Percentiles rank a stretch among this genome's conserved stretches.
Conservation (phyloP, 441 rosid species). For the Gossypium trilobum region DNA sequence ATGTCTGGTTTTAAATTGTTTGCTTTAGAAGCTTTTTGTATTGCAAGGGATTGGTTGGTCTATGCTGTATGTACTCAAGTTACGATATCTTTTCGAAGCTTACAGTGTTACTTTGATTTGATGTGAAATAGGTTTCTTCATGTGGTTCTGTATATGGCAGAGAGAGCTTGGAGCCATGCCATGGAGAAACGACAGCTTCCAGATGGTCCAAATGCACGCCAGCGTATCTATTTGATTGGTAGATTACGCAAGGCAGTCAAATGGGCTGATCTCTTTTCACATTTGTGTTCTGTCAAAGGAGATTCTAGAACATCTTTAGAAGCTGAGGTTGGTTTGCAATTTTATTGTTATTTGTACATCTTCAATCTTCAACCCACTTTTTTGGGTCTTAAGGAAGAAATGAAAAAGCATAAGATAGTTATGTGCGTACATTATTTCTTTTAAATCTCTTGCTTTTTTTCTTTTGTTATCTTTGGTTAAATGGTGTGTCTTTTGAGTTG, state of each 20-base stretch:
- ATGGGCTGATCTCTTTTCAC: slow-evolving; percentile 79
- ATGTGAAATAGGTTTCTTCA: slow-evolving; percentile 65
- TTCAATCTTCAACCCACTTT: not conserved
- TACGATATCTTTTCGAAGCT: not conserved
- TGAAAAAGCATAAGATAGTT: not conserved
- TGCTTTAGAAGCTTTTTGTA: not conserved
- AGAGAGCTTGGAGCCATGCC: slow-evolving; percentile 99
- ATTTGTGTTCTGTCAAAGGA: slow-evolving; percentile 67
- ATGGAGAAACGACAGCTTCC: slow-evolving; percentile 97
- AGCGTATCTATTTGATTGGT: slow-evolving; percentile 81
- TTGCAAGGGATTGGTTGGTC: not conserved
- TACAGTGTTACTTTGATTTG: slow-evolving; percentile 13
- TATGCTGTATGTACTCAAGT: not conserved
- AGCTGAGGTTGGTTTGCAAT: slow-evolving; percentile 59
- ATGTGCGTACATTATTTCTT: not conserved
- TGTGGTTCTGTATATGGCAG: slow-evolving; percentile 78
- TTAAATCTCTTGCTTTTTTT: not conserved
- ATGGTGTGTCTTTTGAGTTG: not conserved
- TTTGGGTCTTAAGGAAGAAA: not conserved
- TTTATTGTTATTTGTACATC: not conserved
- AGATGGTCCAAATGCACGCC: slow-evolving; percentile 86
- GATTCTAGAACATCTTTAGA: slow-evolving; percentile 85
- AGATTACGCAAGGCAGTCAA: slow-evolving; percentile 89
- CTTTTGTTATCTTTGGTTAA: not conserved
- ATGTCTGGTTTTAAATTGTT: not conserved